Conservation (phyloP, 2,329 filamentous ascomycete species). For the Pseudopyrenochaeta lycopersici region DNA sequence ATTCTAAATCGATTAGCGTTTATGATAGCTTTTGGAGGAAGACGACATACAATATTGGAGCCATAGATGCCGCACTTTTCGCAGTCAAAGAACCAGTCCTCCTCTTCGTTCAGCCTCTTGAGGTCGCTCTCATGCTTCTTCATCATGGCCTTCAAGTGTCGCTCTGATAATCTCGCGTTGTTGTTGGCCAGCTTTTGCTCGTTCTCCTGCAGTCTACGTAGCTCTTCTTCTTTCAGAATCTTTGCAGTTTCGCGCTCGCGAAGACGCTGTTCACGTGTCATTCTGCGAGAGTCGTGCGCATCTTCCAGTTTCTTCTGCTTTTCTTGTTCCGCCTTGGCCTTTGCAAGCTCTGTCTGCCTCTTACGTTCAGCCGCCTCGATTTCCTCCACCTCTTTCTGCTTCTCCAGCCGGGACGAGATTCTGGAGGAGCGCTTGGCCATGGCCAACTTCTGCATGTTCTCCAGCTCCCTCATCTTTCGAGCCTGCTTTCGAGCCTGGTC, state of each 20-base stretch:
- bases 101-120: constrained; percentile 72
- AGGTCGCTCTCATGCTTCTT: constrained; percentile 81
- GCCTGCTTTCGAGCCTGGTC: constrained; percentile 73
- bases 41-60: constrained; percentile 69
- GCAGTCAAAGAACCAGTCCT: constrained; percentile 96
- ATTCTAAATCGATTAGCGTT: constrained; percentile 62
- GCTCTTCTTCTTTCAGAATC: constrained; percentile 82
- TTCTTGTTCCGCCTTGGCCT: constrained; percentile 67
- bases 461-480: constrained; percentile 81
- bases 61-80: constrained; percentile 86
- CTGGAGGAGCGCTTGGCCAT: constrained; percentile 93
- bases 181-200: constrained; percentile 64
- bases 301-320: constrained; percentile 72
- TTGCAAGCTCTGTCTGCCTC: constrained; percentile 69
- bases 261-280: constrained; percentile 84
- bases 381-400: constrained; percentile 77
- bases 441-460: constrained; percentile 86
- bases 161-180: constrained; percentile 72
- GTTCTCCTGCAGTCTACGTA: constrained; percentile 80
- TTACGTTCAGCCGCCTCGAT: constrained; percentile 75
- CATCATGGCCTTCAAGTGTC: constrained; percentile 82
- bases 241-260: constrained; percentile 87
- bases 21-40: background rate
- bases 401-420: constrained; percentile 82
- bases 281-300: constrained; percentile 80